Evolutionary conservation across 257 asterid genomes (phyloP), one percentile per base, ranked within the genome.

Genomic region (Asclepias syriaca): DNA sequence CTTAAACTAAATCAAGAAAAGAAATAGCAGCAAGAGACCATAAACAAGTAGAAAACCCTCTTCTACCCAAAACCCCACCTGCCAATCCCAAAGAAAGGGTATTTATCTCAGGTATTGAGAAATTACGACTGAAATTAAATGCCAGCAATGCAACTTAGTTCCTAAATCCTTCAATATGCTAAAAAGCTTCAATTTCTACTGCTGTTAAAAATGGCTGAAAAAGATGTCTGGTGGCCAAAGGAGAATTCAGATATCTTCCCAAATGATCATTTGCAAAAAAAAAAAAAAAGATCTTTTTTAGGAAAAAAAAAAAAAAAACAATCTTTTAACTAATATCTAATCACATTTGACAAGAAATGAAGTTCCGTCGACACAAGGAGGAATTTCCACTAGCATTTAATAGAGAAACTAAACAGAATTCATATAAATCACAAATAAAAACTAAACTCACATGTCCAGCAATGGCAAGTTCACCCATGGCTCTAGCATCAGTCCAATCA

Each of bases 381-480:
- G 11, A 14, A 10, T 1, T 66, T 43, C 12, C 27, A 22, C 40
- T 1, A 12, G 21, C 57, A 66, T 50, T 29, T 4, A 16, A 12
- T 2, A 68, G 18, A 68, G 7, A 22, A 27, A 49, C 7, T 1
- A 68, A 21, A 59, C 13, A 16, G 4, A 12, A 59, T 14, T 15
- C 6, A 43, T 43, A 55, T 49, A 13, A 57, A 74, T 7, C 22
- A 68, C n/a, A 63, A 73, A 15, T 37, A 12, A 55, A 66, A 57
- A 24, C 21, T 27, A 21, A 2, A 81, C 93, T 82, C 77, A 93
- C 98, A 80, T 94, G 98, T 6, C 98, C 98, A 75, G 96, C 99
- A 70, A 94, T 70, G 24, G 99, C 91, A 66, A 94, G 97, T 65
- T 89, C 90, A 34, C 79, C 96, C 99, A 91, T 94, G 61, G 90